These are phyloP conservation scores for Oidium heveae DNA, from an alignment of 2,329 filamentous ascomycete species.

Conservation along the genomic window DNA sequence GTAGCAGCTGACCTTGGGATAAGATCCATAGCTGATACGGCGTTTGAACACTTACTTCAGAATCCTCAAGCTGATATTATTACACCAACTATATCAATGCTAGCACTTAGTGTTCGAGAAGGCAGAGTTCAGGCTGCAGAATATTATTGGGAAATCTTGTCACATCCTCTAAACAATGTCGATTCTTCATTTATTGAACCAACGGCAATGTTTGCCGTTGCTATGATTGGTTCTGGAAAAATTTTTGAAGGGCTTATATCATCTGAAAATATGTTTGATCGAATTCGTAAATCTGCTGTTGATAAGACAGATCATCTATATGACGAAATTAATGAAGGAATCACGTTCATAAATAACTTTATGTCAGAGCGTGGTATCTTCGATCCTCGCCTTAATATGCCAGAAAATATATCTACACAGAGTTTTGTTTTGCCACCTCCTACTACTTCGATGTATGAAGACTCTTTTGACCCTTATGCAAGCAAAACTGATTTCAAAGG, in stretches of 20 bases:
- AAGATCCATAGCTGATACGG: conserved; percentile 37
- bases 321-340: conserved; percentile 70
- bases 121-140: conserved; percentile 56
- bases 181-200: conserved; percentile 54
- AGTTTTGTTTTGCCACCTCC: conserved; percentile 25
- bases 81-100: conserved; percentile 48
- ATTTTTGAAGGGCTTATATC: conserved; percentile 58
- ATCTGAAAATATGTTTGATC: conserved; percentile 65
- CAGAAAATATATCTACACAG: conserved; percentile 10
- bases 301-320: conserved; percentile 28
- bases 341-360: conserved; percentile 39
- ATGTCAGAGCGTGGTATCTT: conserved; percentile 29
- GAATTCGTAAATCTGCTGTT: conserved; percentile 39
- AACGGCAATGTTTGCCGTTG: conserved; percentile 71
- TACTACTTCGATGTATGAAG: conserved; percentile 26
- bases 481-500: conserved; percentile 82
- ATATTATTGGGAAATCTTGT: conserved; percentile 57
- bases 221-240: conserved; percentile 64
- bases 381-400: conserved; percentile 25
- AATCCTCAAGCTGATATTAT: conserved; percentile 22
- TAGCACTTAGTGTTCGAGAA: conserved; percentile 65
- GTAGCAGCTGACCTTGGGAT: conserved; percentile 60
- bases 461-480: conserved; percentile 76
- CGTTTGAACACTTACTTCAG: conserved; percentile 32
- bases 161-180: conserved; percentile 31